Evolutionary conservation across 805 yeast genomes (phyloP).

Genomic region (Wickerhamiella sorbophila): DNA sequence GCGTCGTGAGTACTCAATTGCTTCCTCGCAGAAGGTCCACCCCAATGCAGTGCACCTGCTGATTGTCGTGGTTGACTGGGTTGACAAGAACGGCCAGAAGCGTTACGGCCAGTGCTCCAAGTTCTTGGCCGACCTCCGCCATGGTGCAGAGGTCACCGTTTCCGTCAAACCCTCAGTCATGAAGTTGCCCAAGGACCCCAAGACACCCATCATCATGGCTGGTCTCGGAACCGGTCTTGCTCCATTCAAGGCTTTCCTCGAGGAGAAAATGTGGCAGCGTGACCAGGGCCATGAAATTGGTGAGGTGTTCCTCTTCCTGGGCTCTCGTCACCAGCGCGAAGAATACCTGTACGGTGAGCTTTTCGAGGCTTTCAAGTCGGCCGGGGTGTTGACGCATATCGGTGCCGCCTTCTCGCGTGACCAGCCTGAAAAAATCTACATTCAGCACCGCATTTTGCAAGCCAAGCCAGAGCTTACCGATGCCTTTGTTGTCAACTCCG

Average conservation of each 20-base stretch:
- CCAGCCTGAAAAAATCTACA: slow-evolving; percentile 86
- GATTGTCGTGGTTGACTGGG: slow-evolving; percentile 94
- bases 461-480: slow-evolving; percentile 56
- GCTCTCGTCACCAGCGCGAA: slow-evolving; percentile 89
- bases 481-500: slow-evolving; percentile 63
- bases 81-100: slow-evolving; percentile 67
- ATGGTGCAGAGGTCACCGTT: slow-evolving; percentile 81
- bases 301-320: slow-evolving; percentile 71
- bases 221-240: slow-evolving; percentile 97
- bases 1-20: slow-evolving; percentile 95
- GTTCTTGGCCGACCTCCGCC: slow-evolving; percentile 58
- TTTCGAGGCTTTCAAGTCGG: slow-evolving; percentile 92
- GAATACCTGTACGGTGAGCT: slow-evolving; percentile 93
- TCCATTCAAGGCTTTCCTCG: slow-evolving; percentile 94
- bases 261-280: slow-evolving; percentile 87
- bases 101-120: slow-evolving; percentile 93
- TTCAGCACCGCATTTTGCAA: slow-evolving; percentile 84
- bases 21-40: slow-evolving; percentile 87
- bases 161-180: slow-evolving; percentile 93
- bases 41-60: slow-evolving; percentile 81
- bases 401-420: slow-evolving; percentile 99
- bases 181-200: slow-evolving; percentile 81
- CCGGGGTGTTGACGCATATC: slow-evolving; percentile 81
- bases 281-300: slow-evolving; percentile 84
- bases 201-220: slow-evolving; percentile 88